Conservation (phyloP, 305 asterid species). For the Fraxinus albicans region DNA sequence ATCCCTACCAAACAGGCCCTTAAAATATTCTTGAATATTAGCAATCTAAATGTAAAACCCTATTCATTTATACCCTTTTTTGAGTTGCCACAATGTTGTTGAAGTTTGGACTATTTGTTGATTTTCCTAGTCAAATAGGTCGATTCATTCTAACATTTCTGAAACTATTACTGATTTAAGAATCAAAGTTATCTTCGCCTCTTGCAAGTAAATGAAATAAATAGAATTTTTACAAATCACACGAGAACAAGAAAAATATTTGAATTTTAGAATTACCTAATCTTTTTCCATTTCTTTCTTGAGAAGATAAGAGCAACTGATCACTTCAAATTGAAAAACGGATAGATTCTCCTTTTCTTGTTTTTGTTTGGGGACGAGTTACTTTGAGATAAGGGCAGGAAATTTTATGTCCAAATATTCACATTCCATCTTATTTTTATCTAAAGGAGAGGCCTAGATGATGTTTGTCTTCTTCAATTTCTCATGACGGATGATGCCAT, state of each 20-base stretch:
- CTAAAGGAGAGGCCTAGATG: neutral
- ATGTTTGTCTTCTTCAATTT: neutral
- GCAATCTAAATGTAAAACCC: neutral
- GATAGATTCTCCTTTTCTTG: neutral
- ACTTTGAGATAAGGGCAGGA: neutral
- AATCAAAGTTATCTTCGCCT: neutral
- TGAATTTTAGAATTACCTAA: neutral
- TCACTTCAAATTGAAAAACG: neutral
- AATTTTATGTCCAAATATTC: neutral
- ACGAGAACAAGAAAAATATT: neutral
- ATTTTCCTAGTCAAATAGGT: neutral
- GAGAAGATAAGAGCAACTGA: neutral
- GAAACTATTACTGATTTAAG: neutral
- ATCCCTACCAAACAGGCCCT: no score
- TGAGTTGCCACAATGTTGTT: neutral
- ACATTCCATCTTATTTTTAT: neutral
- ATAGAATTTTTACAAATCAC: neutral
- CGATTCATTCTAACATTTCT: neutral
- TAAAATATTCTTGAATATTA: neutral
- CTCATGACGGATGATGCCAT: neutral
- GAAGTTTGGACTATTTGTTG: neutral
- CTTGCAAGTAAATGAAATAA: neutral
- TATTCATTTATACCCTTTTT: neutral
- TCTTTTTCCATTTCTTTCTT: neutral
- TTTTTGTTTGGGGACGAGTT: neutral